Conservation (phyloP, 371 early-diverging fungal species). For the Lichtheimia corymbifera region DNA sequence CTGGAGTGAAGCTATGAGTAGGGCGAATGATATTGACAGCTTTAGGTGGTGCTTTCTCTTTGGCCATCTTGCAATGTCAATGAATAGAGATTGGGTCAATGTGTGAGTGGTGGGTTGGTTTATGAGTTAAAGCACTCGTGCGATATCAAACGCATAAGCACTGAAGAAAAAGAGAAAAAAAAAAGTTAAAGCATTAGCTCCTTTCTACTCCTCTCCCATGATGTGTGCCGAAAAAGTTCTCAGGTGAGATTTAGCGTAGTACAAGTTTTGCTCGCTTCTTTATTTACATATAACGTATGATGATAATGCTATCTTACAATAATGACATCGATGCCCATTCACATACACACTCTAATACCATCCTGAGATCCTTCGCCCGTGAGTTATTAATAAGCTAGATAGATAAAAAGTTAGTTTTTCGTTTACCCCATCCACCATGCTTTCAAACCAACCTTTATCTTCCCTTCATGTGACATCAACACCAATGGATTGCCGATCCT, state of each 20-base stretch:
- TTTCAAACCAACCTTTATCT: not conserved
- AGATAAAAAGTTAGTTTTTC: no score
- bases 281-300: not conserved
- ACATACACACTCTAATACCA: slow-evolving; percentile 2
- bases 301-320: no score
- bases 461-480: slow-evolving; percentile 1
- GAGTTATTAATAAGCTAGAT: not conserved
- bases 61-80: slow-evolving; percentile 6
- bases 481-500: not conserved
- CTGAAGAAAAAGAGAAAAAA: not conserved
- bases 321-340: no score
- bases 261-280: not conserved
- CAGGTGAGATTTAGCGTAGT: not conserved
- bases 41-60: slow-evolving; percentile 21
- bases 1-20: slow-evolving; percentile 12
- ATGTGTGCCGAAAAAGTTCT: not conserved
- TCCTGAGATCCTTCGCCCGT: not conserved
- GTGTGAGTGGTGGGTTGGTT: not conserved
- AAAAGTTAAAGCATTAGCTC: not conserved
- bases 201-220: slow-evolving; percentile 1
- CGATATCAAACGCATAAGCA: not conserved
- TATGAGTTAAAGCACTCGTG: not conserved
- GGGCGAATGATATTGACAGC: slow-evolving; percentile 23
- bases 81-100: not conserved
- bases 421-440: not conserved